phyloP scores from a whole-genome alignment of 768 basidiomycete species.

The Naematelia encephala region DNA sequence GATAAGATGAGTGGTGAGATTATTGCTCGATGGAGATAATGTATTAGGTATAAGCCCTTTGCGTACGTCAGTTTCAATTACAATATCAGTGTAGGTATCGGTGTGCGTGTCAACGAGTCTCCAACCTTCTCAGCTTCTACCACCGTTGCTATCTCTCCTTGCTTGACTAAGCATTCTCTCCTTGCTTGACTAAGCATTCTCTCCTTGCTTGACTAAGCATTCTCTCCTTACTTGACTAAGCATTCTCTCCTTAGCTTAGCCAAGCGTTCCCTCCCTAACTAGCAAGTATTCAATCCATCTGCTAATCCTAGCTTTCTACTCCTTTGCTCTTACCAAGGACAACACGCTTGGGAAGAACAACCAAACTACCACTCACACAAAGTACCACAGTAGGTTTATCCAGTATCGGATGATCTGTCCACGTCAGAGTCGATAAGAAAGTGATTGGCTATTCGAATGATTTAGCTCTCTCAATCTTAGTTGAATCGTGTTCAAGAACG shows the following conservation, averaged over 20 bases:
- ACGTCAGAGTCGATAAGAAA: too few species aligned
- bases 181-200: background rate
- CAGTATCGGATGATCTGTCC: background rate
- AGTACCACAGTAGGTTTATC: background rate
- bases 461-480: background rate
- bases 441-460: too few species aligned
- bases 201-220: background rate
- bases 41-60: constrained; percentile 60
- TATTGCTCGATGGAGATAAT: constrained; percentile 80
- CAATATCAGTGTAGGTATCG: too few species aligned
- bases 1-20: constrained; percentile 77
- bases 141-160: too few species aligned
- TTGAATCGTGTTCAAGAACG: constrained; percentile 1
- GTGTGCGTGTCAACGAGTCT: too few species aligned
- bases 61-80: constrained; percentile 9
- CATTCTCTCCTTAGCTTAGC: background rate
- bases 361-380: background rate
- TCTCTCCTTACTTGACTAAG: background rate
- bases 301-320: background rate
- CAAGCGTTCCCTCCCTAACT: background rate
- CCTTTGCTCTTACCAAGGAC: background rate
- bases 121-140: too few species aligned
- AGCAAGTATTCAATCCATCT: background rate
- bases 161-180: too few species aligned
- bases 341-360: background rate